A percentile compares a stretch with the other conserved stretches of the same genome.
These are phyloP conservation scores for Tripterygium wilfordii DNA, from an alignment of 177 flowering plant genomes.

Conservation along the genomic window DNA sequence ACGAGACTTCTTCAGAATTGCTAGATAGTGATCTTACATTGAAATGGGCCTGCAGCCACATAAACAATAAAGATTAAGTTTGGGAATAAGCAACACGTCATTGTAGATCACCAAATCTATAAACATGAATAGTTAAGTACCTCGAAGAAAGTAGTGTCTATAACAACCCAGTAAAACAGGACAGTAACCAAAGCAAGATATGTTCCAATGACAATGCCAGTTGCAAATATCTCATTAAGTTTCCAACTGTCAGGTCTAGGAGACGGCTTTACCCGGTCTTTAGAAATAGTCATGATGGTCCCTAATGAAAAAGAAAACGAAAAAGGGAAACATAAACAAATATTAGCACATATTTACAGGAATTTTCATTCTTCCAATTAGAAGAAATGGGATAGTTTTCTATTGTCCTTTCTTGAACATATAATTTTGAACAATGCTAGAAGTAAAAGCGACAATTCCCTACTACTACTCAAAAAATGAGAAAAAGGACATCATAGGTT, in stretches of 20 bases:
- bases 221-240: constrained; percentile 77
- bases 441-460: no score
- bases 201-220: constrained; percentile 75
- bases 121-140: constrained; percentile 22
- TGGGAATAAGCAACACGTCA: not conserved
- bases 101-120: not conserved
- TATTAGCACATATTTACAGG: no score
- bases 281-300: constrained; percentile 83
- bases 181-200: constrained; percentile 79
- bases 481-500: constrained; percentile 2
- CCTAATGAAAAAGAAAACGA: constrained; percentile 35
- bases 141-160: constrained; percentile 63
- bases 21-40: constrained; percentile 42
- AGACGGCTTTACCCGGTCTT: constrained; percentile 80
- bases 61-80: not conserved
- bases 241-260: constrained; percentile 87
- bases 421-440: no score
- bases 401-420: no score
- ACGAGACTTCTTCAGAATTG: constrained; percentile 44
- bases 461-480: no score
- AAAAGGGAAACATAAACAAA: no score
- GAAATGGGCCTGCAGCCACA: constrained; percentile 46
- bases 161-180: constrained; percentile 61
- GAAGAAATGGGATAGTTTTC: no score
- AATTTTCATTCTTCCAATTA: no score